Base-by-base conservation (phyloP, 768 basidiomycete genomes). In the Leccinum arenicola region DNA sequence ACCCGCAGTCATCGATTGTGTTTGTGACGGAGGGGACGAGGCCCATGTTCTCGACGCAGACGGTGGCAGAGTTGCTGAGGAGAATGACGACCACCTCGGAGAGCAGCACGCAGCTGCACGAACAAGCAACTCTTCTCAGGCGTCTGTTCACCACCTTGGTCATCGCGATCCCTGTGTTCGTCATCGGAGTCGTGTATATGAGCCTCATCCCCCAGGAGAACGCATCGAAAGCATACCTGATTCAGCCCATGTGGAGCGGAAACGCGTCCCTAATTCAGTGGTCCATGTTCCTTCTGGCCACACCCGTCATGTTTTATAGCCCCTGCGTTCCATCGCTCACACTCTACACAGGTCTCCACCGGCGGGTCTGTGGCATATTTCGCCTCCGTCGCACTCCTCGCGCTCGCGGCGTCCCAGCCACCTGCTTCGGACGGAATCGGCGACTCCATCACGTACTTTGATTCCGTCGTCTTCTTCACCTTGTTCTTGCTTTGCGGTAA, bases 291-390 rank as follows among this genome's bases (percentile, higher is more conserved):
- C 80, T 89, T 65, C 68, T 88, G 40, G 79, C 87, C 4, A 88
- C 87, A 0, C 85, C 85, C 3, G 82, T 88, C 52, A 85, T 86
- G 82, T 86, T 89, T 67, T 87, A 85, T 61, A 78, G 84, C 8
- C 15, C 25, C 12, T 27, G 1, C 25, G 3, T 27, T 50, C n/a
- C 45, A 7, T 17, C n/a, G 14, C 51, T 67, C 31, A 60, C 38
- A 17, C 40, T 43, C 40, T 40, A 40, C 17, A 17, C 27, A 80
- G 79, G 73, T 82, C 3, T 86, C 87, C 4, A 75, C 81, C 4
- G 88, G 86, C 9, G 89, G 92, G 6, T 84, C 86, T 0, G 85
- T 89, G 1, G 86, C 89, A 0, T 95, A 93, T 66, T 84, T 90
- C 49, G 80, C 92, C 0, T 91, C 89, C 6, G 73, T 94, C 7